Evolutionary conservation across 2,329 filamentous ascomycete genomes (phyloP).

Genomic region (Fusarium verrucosum): DNA sequence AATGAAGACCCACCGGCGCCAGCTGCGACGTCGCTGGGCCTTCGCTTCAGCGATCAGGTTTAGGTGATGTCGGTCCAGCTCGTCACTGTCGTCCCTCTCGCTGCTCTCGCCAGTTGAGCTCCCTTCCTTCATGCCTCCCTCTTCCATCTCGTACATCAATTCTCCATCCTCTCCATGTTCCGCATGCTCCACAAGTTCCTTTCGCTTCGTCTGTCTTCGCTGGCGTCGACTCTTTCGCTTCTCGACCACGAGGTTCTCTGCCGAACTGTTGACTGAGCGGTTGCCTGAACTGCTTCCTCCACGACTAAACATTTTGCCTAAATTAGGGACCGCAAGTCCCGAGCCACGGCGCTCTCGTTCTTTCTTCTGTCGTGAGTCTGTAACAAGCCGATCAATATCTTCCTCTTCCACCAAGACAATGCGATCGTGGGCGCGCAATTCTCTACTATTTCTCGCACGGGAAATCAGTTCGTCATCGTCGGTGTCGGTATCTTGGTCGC

Average conservation of each 20-base stretch:
- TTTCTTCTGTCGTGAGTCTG: constrained; percentile 59
- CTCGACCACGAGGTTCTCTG: constrained; percentile 60
- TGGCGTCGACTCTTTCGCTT: constrained; percentile 60
- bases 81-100: constrained; percentile 67
- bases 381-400: constrained; percentile 70
- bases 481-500: constrained; percentile 79
- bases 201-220: constrained; percentile 63
- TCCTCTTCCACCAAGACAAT: constrained; percentile 80
- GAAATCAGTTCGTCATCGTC: constrained; percentile 76
- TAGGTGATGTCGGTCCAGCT: constrained; percentile 64
- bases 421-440: constrained; percentile 74
- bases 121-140: constrained; percentile 75
- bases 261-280: constrained; percentile 54
- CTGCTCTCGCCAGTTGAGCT: constrained; percentile 70
- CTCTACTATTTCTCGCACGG: constrained; percentile 72
- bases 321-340: constrained; percentile 60
- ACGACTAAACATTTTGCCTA: constrained; percentile 57
- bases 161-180: constrained; percentile 74
- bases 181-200: constrained; percentile 62
- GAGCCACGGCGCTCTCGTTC: constrained; percentile 62
- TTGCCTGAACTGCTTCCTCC: constrained; percentile 49
- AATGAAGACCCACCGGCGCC: constrained; percentile 64
- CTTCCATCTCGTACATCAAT: constrained; percentile 91
- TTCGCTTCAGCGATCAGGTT: constrained; percentile 59
- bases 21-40: constrained; percentile 60